A percentile compares a stretch with the other conserved stretches of the same genome.
Conservation (phyloP, 148 eudicot genomes). For the Fagopyrum esculentum region DNA sequence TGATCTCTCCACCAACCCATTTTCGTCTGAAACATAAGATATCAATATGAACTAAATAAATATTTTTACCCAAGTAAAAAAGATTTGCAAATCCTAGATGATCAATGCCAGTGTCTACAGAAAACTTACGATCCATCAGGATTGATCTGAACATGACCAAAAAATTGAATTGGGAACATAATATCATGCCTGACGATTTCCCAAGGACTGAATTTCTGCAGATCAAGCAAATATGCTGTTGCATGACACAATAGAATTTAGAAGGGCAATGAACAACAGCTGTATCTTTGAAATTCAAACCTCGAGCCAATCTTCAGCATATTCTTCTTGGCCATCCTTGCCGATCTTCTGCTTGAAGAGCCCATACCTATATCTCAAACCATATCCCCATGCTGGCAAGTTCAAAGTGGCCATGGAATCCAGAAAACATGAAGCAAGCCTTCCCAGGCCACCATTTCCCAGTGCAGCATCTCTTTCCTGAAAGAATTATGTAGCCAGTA, state of each 20-base stretch:
- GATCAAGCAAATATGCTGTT: background rate
- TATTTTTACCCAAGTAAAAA: background rate
- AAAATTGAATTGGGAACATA: slow-evolving; percentile 81
- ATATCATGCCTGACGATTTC: slow-evolving; percentile 92
- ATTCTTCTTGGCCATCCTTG: slow-evolving; percentile 80
- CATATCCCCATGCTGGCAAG: slow-evolving; percentile 98
- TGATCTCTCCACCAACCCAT: slow-evolving; percentile 88
- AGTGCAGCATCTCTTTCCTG: slow-evolving; percentile 99
- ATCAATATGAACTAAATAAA: background rate
- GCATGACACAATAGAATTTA: background rate
- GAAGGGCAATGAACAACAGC: background rate
- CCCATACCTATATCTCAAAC: slow-evolving; percentile 91
- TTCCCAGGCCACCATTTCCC: slow-evolving; percentile 99
- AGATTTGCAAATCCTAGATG: background rate
- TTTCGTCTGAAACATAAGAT: slow-evolving; percentile 50
- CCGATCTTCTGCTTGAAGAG: slow-evolving; percentile 88
- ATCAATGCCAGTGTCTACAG: background rate
- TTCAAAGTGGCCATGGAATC: slow-evolving; percentile 98
- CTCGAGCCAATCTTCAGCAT: slow-evolving; percentile 96
- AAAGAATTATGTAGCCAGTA: slow-evolving; percentile 10
- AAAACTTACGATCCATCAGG: slow-evolving; percentile 77
- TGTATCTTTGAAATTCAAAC: slow-evolving; percentile 22
- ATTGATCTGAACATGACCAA: slow-evolving; percentile 77
- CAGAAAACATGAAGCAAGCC: slow-evolving; percentile 94
- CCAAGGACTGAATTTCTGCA: slow-evolving; percentile 99